phyloP scores from a whole-genome alignment of 768 basidiomycete genomes.

The Podaxis pistillaris region DNA sequence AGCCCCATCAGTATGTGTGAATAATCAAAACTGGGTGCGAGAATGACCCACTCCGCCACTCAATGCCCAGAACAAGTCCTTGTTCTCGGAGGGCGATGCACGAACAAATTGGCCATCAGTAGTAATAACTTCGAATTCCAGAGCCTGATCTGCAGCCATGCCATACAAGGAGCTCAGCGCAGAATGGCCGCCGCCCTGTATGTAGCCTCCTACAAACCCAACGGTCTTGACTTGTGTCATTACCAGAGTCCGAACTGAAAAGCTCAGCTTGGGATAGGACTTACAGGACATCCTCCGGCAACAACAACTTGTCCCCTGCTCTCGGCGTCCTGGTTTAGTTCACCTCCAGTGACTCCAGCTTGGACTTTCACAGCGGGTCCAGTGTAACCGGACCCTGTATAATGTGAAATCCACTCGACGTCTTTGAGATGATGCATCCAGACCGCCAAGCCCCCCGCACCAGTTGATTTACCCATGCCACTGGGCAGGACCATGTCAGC shows the following conservation, averaged over 20 bases:
- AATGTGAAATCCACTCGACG: constrained; percentile 17
- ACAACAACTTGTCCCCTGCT: constrained; percentile 18
- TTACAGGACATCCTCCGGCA: constrained; percentile 20
- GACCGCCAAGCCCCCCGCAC: constrained; percentile 20
- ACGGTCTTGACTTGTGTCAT: constrained; percentile 25
- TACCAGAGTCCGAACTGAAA: background rate
- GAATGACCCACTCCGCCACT: constrained; percentile 34
- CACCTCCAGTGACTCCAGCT: constrained; percentile 20
- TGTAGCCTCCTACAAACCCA: constrained; percentile 41
- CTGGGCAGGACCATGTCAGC: constrained; percentile 1
- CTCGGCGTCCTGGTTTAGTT: constrained; percentile 15
- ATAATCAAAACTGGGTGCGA: background rate
- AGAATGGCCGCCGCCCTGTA: constrained; percentile 36
- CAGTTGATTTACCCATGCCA: constrained; percentile 23
- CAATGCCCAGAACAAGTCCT: constrained; percentile 44
- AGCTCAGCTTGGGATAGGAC: background rate
- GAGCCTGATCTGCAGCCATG: constrained; percentile 29
- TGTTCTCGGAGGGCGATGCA: constrained; percentile 35
- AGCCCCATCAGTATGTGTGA: background rate
- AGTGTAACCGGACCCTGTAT: constrained; percentile 15
- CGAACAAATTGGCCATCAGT: constrained; percentile 35
- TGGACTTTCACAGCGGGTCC: constrained; percentile 21
- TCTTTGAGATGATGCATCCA: constrained; percentile 20
- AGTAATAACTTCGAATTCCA: constrained; percentile 40
- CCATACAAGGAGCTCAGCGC: constrained; percentile 19